phyloP scores from a whole-genome alignment of 2,329 filamentous ascomycete genomes.

The Rhytidhysteron rufulum region DNA sequence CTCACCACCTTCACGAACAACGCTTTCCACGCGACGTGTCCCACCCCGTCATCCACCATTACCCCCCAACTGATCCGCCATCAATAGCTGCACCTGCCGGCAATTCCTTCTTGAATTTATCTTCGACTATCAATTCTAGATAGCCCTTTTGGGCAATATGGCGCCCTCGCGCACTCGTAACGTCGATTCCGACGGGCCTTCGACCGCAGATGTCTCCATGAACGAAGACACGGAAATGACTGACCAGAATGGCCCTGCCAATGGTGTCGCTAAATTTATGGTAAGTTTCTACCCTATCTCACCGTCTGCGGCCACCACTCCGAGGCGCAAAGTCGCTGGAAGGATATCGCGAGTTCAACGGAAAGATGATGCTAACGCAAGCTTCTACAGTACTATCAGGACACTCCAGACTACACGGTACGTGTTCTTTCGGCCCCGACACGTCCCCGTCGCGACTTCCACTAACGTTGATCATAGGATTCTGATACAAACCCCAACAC shows the following conservation, averaged over 20 bases:
- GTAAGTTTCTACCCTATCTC: conserved; percentile 17
- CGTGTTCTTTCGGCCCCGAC: conserved; percentile 5
- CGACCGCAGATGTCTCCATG: conserved; percentile 34
- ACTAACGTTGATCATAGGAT: conserved; percentile 45
- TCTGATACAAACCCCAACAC: conserved; percentile 65
- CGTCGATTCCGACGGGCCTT: conserved; percentile 30
- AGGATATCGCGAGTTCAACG: background rate
- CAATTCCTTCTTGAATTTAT: conserved; percentile 8
- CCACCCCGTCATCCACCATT: conserved; percentile 12
- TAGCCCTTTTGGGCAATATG: conserved; percentile 36
- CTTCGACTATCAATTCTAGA: conserved; percentile 20
- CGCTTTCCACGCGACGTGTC: conserved; percentile 1
- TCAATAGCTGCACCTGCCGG: conserved; percentile 4
- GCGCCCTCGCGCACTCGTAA: conserved; percentile 28
- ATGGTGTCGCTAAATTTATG: conserved; percentile 32
- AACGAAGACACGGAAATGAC: conserved; percentile 38
- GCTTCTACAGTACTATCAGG: conserved; percentile 45
- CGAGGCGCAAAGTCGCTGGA: background rate
- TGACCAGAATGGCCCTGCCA: conserved; percentile 27
- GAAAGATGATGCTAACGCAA: conserved; percentile 20
- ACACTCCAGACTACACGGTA: conserved; percentile 62
- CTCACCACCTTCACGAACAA: conserved; percentile 2
- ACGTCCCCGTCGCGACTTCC: conserved; percentile 2
- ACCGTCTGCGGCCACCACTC: conserved; percentile 3
- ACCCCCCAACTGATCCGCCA: conserved; percentile 6